Percentiles rank a stretch among this genome's conserved stretches.
Conservation (phyloP, 768 basidiomycete species). For the Amanita rimosa region DNA sequence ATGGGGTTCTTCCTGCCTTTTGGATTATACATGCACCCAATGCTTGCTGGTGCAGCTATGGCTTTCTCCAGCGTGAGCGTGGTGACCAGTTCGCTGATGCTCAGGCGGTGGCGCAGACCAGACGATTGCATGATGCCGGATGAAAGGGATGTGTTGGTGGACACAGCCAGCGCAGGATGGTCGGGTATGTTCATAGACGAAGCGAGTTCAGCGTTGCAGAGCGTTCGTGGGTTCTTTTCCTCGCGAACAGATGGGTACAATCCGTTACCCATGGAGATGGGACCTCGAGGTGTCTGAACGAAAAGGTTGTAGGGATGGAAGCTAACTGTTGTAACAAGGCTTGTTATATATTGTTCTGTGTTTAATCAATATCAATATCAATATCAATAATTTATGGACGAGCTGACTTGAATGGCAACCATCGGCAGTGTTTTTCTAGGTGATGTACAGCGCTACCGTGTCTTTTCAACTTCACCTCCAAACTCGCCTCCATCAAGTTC, state of each 20-base stretch:
- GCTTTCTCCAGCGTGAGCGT: constrained; percentile 96
- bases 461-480: constrained; percentile 43
- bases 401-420: constrained; percentile 27
- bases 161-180: constrained; percentile 25
- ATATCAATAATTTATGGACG: neutral
- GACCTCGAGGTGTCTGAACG: constrained; percentile 2
- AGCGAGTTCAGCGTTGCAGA: constrained; percentile 26
- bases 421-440: constrained; percentile 79
- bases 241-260: constrained; percentile 42
- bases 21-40: constrained; percentile 89
- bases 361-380: neutral
- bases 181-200: constrained; percentile 39
- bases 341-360: too few species aligned
- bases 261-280: constrained; percentile 61
- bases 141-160: constrained; percentile 30
- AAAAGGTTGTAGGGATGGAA: too few species aligned
- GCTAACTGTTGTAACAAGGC: too few species aligned
- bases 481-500: constrained; percentile 29
- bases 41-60: constrained; percentile 99
- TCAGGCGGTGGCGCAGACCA: constrained; percentile 79
- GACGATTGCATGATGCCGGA: constrained; percentile 59
- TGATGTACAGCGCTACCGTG: constrained; percentile 56
- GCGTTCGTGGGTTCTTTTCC: constrained; percentile 26
- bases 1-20: constrained; percentile 95
- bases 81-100: constrained; percentile 77